These are phyloP conservation scores for Fraxinus albicans DNA, from an alignment of 305 asterid species.

Conservation along the genomic window DNA sequence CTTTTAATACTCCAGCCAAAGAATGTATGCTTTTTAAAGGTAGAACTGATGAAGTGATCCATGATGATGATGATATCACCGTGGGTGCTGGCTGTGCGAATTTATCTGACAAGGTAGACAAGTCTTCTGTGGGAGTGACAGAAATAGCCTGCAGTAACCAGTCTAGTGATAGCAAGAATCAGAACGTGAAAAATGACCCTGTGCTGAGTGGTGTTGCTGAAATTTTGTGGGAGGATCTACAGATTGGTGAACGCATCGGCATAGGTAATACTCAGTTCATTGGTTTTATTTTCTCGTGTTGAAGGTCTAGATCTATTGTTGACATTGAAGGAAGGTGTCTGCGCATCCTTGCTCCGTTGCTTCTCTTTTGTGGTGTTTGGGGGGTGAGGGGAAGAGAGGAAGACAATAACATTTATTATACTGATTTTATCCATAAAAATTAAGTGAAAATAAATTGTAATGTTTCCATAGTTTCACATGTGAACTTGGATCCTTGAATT, in stretches of 20 bases:
- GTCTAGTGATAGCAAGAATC: constrained; percentile 38
- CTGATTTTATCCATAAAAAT: background rate
- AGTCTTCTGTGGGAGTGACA: constrained; percentile 27
- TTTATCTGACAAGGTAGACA: constrained; percentile 31
- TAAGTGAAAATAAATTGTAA: background rate
- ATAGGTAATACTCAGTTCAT: constrained; percentile 58
- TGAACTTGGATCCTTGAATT: background rate
- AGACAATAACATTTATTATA: background rate
- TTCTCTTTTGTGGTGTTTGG: background rate
- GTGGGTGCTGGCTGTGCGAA: constrained; percentile 28
- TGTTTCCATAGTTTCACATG: background rate
- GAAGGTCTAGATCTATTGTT: constrained; percentile 17
- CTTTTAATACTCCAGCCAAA: constrained; percentile 37
- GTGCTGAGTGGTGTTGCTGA: constrained; percentile 78
- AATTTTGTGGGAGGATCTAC: constrained; percentile 95
- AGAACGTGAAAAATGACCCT: constrained; percentile 55
- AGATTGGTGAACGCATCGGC: constrained; percentile 95
- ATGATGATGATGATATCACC: constrained; percentile 22
- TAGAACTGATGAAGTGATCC: constrained; percentile 32
- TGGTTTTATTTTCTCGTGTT: constrained; percentile 16
- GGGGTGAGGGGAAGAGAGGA: background rate
- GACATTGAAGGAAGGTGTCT: background rate
- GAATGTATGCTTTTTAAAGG: constrained; percentile 27
- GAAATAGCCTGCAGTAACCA: constrained; percentile 35
- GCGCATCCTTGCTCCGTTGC: background rate